Base-by-base conservation (phyloP, 164 flowering plant species). In the Stephania yunnanensis region DNA sequence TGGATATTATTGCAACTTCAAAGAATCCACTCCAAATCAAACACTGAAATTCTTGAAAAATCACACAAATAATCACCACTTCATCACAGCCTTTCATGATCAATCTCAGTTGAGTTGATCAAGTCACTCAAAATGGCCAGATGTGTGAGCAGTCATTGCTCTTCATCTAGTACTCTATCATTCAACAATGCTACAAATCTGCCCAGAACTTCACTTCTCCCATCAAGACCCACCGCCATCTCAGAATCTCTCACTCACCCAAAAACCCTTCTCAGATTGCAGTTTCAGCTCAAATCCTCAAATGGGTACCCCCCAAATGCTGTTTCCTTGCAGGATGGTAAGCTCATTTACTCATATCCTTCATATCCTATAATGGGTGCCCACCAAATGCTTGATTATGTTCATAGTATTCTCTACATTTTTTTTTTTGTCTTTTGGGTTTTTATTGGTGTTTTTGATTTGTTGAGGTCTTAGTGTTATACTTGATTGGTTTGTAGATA, bases 221-320 rank as follows among this genome's bases (percentile, higher is more conserved):
- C 73, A 72, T 80, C 19, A 76, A 61, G 71, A 82, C 73, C 55
- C 44, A 75, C 73, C 66, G 61, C 64, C 63, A 68, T 79, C 79
- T 83, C 84, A 85, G 71, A 78, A 1, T 71, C 80, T 74, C 80
- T 45, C 45, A 73, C 76, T 77, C 76, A 71, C 63, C 68, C 82
- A 20, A 83, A 64, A 77, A 68, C 67, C 63, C 80, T 46, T 36
- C 71, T 46, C 0, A 81, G 78, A 69, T 88, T 69, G 72, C 83
- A 78, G n/a, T 82, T 87, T 73, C 80, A 79, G 73, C 83, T 85
- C 75, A 85, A 87, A 65, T 87, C 87, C 81, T 83, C 93, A 63
- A 91, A 89, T 89, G 95, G 93, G 86, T 79, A 80, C 63, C 84
- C 91, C 6, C 74, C 82, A 42, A 87, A 87, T 80, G 86, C 86